These are phyloP conservation scores for Phytophthora nicotianae DNA, from an alignment of 352 stramenopile genomes.

Conservation along the genomic window DNA sequence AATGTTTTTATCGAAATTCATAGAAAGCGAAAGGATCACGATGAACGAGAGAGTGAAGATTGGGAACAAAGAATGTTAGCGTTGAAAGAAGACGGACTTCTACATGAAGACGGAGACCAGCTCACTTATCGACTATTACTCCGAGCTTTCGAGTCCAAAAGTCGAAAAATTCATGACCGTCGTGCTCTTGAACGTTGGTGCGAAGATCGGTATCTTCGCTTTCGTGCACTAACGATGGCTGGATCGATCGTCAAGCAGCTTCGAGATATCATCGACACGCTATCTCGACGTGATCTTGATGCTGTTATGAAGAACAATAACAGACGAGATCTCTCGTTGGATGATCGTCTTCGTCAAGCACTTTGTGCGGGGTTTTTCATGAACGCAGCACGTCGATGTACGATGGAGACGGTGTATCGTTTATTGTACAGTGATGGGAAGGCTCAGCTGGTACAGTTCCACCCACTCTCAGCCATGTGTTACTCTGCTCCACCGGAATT, in stretches of 20 bases:
- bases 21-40: constrained; percentile 3
- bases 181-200: constrained; percentile 57
- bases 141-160: constrained; percentile 41
- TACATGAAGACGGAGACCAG: constrained; percentile 64
- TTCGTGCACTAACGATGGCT: constrained; percentile 63
- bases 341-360: constrained; percentile 45
- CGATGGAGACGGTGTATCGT: constrained; percentile 69
- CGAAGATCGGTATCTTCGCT: constrained; percentile 47
- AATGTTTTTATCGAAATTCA: constrained; percentile 62
- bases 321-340: constrained; percentile 14
- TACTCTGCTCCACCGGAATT: constrained; percentile 50
- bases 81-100: constrained; percentile 46
- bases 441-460: constrained; percentile 66
- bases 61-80: constrained; percentile 51
- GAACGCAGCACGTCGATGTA: constrained; percentile 64
- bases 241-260: constrained; percentile 60
- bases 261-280: constrained; percentile 50
- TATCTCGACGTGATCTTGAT: constrained; percentile 42
- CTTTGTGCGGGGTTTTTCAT: constrained; percentile 76
- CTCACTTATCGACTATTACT: constrained; percentile 58
- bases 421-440: constrained; percentile 29
- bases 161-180: constrained; percentile 14
- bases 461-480: constrained; percentile 64
- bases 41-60: constrained; percentile 23
- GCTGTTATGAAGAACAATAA: constrained; percentile 13